These are phyloP conservation scores for Graphilbum ipis-grandicollis DNA, from an alignment of 2,329 filamentous ascomycete genomes.

Conservation along the genomic window DNA sequence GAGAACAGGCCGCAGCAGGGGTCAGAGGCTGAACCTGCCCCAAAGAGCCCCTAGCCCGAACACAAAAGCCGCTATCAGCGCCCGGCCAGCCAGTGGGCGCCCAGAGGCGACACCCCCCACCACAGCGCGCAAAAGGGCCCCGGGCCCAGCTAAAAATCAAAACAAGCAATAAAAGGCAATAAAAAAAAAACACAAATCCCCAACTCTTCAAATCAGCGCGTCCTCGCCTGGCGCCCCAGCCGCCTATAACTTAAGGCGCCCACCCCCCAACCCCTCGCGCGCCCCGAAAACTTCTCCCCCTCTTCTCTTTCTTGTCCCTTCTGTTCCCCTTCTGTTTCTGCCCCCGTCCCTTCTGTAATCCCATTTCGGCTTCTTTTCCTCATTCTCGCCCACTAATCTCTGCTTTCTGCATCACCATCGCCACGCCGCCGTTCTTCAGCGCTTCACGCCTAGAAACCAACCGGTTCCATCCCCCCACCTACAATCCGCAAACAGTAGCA, in stretches of 20 bases:
- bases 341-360: background rate
- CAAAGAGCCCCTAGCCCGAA: background rate
- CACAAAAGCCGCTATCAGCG: too few relatives aligned
- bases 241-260: constrained; percentile 11
- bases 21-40: constrained; percentile 1
- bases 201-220: too few relatives aligned
- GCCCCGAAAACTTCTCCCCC: constrained; percentile 1
- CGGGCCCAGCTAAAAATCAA: background rate
- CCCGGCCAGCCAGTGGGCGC: background rate
- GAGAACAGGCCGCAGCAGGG: background rate
- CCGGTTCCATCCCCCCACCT: background rate
- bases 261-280: constrained; percentile 8
- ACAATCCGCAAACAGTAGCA: background rate
- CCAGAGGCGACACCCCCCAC: background rate
- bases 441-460: constrained; percentile 3
- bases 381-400: too few relatives aligned
- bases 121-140: background rate
- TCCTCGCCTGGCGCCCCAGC: constrained; percentile 8
- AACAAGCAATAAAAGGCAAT: background rate
- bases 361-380: background rate
- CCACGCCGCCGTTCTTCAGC: constrained; percentile 4
- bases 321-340: constrained; percentile 1
- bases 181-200: constrained; percentile 7
- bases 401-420: constrained; percentile 3
- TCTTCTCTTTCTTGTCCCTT: constrained; percentile 1